A percentile compares a stretch with the other conserved stretches of the same genome.
Evolutionary conservation across 768 basidiomycete genomes (phyloP).

Genomic region (Pulveroboletus sp.): DNA sequence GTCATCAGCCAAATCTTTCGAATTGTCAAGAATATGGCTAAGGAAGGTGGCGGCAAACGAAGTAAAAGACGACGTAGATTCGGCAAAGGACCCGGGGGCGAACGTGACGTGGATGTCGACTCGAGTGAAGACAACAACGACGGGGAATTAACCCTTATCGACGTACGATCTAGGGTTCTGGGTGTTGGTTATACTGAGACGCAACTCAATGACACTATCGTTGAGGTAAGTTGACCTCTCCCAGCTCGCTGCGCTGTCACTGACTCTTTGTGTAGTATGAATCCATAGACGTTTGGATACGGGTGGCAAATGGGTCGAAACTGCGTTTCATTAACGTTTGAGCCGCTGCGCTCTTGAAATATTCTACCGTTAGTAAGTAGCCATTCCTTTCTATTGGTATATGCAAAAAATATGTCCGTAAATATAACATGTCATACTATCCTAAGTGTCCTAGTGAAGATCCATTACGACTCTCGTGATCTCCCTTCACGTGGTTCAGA

Average conservation of each 20-base stretch:
- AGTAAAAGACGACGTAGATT: slow-evolving; percentile 48
- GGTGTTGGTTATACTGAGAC: slow-evolving; percentile 88
- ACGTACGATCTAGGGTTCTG: slow-evolving; percentile 81
- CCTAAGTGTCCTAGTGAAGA: slow-evolving; percentile 39
- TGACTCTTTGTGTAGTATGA: slow-evolving; percentile 63
- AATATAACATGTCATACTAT: slow-evolving; percentile 13
- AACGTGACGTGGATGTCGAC: slow-evolving; percentile 66
- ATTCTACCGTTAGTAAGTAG: slow-evolving; percentile 3
- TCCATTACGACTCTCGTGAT: slow-evolving; percentile 36
- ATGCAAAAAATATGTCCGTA: slow-evolving; percentile 21
- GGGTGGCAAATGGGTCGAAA: slow-evolving; percentile 80
- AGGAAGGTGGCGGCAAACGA: slow-evolving; percentile 35
- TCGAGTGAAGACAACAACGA: slow-evolving; percentile 65
- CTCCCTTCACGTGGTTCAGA: slow-evolving; percentile 31
- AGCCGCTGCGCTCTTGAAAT: background rate
- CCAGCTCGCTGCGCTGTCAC: slow-evolving; percentile 1
- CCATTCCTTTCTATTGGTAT: slow-evolving; percentile 10
- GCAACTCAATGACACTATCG: slow-evolving; percentile 81
- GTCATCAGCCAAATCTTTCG: slow-evolving; percentile 81
- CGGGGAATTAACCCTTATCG: slow-evolving; percentile 75
- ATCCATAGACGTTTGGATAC: slow-evolving; percentile 70
- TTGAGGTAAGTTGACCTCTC: slow-evolving; percentile 49
- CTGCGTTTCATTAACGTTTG: slow-evolving; percentile 56
- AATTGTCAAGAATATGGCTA: slow-evolving; percentile 84
- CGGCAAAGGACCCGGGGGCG: slow-evolving; percentile 65